Base-by-base conservation (phyloP, 139 green algal species). In the Desmodesmus armatus region DNA sequence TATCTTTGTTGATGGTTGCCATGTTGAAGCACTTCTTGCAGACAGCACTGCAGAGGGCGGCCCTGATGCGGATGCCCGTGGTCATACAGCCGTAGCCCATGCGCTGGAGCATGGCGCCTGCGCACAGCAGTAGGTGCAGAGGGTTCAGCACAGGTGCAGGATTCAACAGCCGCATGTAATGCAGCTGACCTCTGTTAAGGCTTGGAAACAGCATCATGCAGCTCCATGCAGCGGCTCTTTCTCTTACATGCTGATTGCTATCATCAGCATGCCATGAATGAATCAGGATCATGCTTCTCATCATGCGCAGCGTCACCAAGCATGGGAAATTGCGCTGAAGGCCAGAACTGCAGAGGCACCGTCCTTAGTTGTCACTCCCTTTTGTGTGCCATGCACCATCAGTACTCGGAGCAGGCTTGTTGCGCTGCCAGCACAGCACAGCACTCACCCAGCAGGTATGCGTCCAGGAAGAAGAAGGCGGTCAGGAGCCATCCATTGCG, bases 71-170 rank as follows among this genome's bases (percentile, higher is more conserved):
- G 27, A 94, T 88, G 41, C 91, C 91, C 2, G 72, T 69, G 7
- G 74, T 73, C 60, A 94, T 82, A 51, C 88, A 93, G 71, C 60
- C 85, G 70, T 89, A 92, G 33, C 82, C 90, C 91, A 94, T 94
- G 79, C 91, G 90, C 83, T 94, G 91, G 40, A 94, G 77, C 1
- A 72, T 72, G 7, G 93, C 80, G 67, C 91, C 88, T 91, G 84
- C 37, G 39, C 11, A 17, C 60, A 33, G 25, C 15, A 37, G 13
- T 6, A 58, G 39, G 39, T 33, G 40, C 39, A 75, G 39, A 2
- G 37, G 69, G 25, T 37, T 35, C 37, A 75, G 39, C 37, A 47
- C 9, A 51, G 35, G 11, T 11, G 60, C 60, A 51, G 66, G 13
- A 31, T 49, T 31, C 33, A 72, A 7, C 55, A 65, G 5, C 66